Evolutionary conservation across 441 rosid species (phyloP).

Genomic region (Biscutella auriculata): DNA sequence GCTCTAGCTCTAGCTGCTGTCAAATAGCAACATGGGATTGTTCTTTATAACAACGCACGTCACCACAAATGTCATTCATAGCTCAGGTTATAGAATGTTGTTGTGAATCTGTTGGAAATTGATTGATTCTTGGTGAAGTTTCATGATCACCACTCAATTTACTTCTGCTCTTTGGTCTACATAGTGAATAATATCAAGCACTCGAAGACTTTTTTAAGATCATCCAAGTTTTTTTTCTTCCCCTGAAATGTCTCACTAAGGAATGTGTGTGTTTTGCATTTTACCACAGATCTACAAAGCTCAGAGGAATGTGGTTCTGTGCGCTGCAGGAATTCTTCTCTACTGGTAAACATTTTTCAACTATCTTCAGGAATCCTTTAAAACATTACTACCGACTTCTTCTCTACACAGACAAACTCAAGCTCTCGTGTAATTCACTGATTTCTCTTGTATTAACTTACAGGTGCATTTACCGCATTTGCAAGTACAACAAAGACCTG

Average conservation of each 20-base stretch:
- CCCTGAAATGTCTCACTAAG: neutral
- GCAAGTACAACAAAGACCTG: slow-evolving; percentile 58
- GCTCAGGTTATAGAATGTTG: neutral
- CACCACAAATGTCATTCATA: neutral
- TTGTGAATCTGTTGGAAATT: neutral
- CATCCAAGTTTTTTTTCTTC: neutral
- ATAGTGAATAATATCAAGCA: neutral
- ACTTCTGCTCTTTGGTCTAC: neutral
- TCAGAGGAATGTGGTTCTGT: slow-evolving; percentile 69
- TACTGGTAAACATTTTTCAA: slow-evolving; percentile 52
- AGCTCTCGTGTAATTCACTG: neutral
- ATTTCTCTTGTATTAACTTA: neutral
- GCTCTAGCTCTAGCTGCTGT: neutral
- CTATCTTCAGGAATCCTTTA: neutral
- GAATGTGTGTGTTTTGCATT: neutral
- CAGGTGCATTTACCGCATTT: slow-evolving; percentile 72
- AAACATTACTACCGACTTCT: too few relatives aligned
- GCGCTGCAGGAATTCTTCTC: slow-evolving; percentile 58
- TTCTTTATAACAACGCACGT: neutral
- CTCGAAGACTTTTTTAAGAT: neutral
- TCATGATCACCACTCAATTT: neutral
- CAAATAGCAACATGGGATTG: neutral
- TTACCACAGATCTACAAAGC: slow-evolving; percentile 67
- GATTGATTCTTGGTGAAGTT: neutral
- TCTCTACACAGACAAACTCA: neutral